Percentiles rank a stretch among this genome's conserved stretches.
These are phyloP conservation scores for Cryptococcus depauperatus DNA, from an alignment of 1,284 basidiomycete species.

Conservation along the genomic window DNA sequence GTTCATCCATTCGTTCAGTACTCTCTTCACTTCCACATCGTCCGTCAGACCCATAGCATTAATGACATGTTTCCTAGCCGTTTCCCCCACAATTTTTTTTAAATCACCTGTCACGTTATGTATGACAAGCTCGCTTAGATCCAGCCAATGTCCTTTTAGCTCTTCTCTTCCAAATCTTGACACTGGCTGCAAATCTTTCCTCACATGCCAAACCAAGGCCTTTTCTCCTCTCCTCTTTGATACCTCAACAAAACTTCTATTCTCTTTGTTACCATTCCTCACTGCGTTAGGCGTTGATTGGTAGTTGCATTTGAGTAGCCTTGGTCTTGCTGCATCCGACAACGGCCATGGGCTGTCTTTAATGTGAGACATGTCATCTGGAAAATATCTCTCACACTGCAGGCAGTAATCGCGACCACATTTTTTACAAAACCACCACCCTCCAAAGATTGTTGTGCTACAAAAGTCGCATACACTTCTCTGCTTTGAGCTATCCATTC, in stretches of 20 bases:
- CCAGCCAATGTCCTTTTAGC: constrained; percentile 49
- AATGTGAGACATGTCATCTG: constrained; percentile 54
- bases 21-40: background rate
- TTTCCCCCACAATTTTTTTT: constrained; percentile 2
- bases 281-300: background rate
- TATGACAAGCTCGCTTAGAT: constrained; percentile 27
- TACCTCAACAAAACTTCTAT: constrained; percentile 1
- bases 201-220: constrained; percentile 21
- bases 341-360: constrained; percentile 42
- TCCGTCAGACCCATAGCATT: background rate
- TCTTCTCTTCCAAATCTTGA: constrained; percentile 64
- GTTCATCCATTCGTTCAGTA: background rate
- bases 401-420: constrained; percentile 85
- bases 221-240: background rate
- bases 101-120: background rate
- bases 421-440: constrained; percentile 77
- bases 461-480: constrained; percentile 68
- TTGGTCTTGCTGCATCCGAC: constrained; percentile 44
- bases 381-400: constrained; percentile 68
- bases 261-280: constrained; percentile 5
- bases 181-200: constrained; percentile 63
- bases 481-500: constrained; percentile 62
- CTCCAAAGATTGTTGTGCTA: constrained; percentile 81
- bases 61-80: background rate
- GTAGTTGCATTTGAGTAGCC: constrained; percentile 23